Conservation (phyloP, 2,329 filamentous ascomycete genomes). For the Nothomitra cinnamomea region DNA sequence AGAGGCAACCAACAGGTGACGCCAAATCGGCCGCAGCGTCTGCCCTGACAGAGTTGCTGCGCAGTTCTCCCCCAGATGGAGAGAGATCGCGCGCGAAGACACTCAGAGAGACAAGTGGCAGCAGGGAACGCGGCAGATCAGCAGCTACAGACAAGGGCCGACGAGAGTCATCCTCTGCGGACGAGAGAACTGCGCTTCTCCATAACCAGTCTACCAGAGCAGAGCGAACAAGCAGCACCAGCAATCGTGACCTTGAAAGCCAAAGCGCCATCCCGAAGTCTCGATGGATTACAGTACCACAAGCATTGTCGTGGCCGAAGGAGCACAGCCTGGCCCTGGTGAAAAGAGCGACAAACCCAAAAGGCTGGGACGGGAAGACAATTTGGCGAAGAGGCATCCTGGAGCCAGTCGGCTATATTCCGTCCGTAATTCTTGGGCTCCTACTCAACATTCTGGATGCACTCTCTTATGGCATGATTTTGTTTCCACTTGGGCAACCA, state of each 20-base stretch:
- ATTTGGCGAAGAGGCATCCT: conserved; percentile 49
- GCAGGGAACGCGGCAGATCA: background rate
- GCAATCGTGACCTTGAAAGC: conserved; percentile 15
- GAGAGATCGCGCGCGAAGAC: background rate
- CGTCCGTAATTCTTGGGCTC: conserved; percentile 74
- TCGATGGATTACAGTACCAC: conserved; percentile 2
- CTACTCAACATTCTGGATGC: conserved; percentile 89
- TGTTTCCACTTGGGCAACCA: conserved; percentile 79
- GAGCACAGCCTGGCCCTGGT: conserved; percentile 7
- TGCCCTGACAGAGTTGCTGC: conserved; percentile 33
- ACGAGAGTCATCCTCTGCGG: background rate
- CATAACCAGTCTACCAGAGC: background rate
- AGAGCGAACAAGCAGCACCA: background rate
- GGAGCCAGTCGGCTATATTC: conserved; percentile 53
- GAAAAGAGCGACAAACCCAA: conserved; percentile 37
- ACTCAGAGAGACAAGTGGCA: background rate
- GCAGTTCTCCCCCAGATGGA: conserved; percentile 18
- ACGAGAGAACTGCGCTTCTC: conserved; percentile 5
- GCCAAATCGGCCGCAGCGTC: conserved; percentile 22
- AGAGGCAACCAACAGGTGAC: conserved; percentile 20
- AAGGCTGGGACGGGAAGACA: conserved; percentile 50
- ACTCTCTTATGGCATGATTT: conserved; percentile 89
- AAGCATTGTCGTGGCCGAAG: conserved; percentile 9
- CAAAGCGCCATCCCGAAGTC: conserved; percentile 8
- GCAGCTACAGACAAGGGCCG: background rate